phyloP scores from a whole-genome alignment of 2,329 filamentous ascomycete species.

The Ambrosiella cleistominuta region DNA sequence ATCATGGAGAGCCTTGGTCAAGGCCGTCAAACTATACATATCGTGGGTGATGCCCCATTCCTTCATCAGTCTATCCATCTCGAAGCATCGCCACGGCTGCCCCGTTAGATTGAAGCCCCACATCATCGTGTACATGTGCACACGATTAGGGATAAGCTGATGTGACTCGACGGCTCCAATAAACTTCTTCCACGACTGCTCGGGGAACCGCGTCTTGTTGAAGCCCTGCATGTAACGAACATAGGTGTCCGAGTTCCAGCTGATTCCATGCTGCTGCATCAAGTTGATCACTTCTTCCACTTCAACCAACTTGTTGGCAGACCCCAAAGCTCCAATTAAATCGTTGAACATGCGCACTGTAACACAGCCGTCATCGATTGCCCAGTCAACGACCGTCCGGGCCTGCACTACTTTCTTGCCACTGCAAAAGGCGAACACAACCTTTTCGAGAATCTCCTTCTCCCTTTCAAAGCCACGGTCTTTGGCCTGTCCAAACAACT shows the following conservation, averaged over 20 bases:
- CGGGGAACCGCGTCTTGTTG: slow-evolving; percentile 30
- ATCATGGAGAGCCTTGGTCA: slow-evolving; percentile 10
- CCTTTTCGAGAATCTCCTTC: slow-evolving; percentile 20
- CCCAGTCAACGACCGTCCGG: slow-evolving; percentile 12
- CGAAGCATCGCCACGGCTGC: slow-evolving; percentile 26
- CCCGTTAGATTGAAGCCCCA: slow-evolving; percentile 18
- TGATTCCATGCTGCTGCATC: slow-evolving; percentile 31
- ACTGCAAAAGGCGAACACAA: slow-evolving; percentile 28
- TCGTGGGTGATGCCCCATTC: slow-evolving; percentile 25
- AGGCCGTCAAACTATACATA: slow-evolving; percentile 20
- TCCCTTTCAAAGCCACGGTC: slow-evolving; percentile 31
- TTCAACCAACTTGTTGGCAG: slow-evolving; percentile 34
- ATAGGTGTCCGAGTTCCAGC: slow-evolving; percentile 34
- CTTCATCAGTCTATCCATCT: slow-evolving; percentile 28
- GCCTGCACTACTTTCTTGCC: slow-evolving; percentile 23
- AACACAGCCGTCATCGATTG: slow-evolving; percentile 17
- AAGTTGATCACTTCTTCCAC: slow-evolving; percentile 30
- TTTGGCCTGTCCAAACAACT: slow-evolving; percentile 46
- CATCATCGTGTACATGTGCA: slow-evolving; percentile 38
- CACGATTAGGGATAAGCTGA: slow-evolving; percentile 27
- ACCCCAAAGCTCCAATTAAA: slow-evolving; percentile 51
- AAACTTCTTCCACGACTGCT: slow-evolving; percentile 32
- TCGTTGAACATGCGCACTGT: slow-evolving; percentile 59
- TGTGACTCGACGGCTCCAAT: slow-evolving; percentile 26
- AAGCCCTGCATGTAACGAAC: slow-evolving; percentile 32